phyloP scores from a whole-genome alignment of 257 asterid species.

The Rehmannia glutinosa region DNA sequence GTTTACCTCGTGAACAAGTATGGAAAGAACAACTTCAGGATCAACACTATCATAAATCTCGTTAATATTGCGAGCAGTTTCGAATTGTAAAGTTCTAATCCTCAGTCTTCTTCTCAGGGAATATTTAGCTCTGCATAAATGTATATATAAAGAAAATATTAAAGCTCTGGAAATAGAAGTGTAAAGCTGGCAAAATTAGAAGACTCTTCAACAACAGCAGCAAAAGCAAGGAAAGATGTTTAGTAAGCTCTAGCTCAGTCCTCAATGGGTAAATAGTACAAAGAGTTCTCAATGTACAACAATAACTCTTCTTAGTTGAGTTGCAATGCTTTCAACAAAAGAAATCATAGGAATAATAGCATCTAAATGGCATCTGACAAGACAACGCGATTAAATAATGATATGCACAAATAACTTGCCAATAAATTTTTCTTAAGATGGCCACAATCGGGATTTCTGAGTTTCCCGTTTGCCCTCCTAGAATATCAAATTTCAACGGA shows the following conservation, averaged over 20 bases:
- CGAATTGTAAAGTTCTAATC: constrained; percentile 81
- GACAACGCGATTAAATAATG: not conserved
- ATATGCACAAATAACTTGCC: not conserved
- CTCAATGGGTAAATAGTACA: not conserved
- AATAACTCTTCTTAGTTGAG: not conserved
- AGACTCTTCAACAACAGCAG: constrained; percentile 11
- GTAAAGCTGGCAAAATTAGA: constrained; percentile 16
- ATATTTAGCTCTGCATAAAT: constrained; percentile 58
- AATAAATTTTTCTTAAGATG: not conserved
- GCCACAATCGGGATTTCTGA: not conserved
- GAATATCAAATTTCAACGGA: not conserved
- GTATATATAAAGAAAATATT: constrained; percentile 8
- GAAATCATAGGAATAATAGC: constrained; percentile 1
- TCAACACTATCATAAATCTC: constrained; percentile 89
- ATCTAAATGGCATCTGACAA: constrained; percentile 7
- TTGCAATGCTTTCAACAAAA: constrained; percentile 3
- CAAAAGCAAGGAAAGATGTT: constrained; percentile 7
- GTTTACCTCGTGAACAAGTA: constrained; percentile 89
- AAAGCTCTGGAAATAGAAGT: not conserved
- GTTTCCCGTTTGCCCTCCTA: not conserved
- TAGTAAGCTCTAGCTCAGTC: not conserved
- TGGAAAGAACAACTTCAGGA: constrained; percentile 86
- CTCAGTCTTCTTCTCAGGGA: constrained; percentile 86
- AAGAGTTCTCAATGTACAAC: constrained; percentile 1
- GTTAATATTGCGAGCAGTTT: constrained; percentile 65